phyloP scores from a whole-genome alignment of 1,284 basidiomycete species.

The Thelephora terrestris region DNA sequence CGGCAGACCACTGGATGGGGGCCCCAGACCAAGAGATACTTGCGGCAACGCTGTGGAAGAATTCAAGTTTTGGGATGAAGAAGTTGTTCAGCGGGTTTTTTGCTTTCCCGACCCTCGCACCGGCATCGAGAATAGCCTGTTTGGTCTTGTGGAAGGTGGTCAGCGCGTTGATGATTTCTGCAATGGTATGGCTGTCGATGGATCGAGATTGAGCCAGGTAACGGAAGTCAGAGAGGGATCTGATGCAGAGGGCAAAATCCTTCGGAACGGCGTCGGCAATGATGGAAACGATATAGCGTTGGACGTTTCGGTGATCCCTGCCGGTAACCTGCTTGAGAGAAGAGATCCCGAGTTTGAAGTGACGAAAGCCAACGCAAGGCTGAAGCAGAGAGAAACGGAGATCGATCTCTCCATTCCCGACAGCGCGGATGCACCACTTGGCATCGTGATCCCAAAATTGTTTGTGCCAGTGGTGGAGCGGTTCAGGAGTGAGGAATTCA shows the following conservation, averaged over 20 bases:
- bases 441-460: conserved; percentile 6
- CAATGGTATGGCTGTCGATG: conserved; percentile 11
- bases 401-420: conserved; percentile 3
- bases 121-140: conserved; percentile 14
- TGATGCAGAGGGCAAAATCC: conserved; percentile 17
- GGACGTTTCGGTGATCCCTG: conserved; percentile 1
- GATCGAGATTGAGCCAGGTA: conserved; percentile 19
- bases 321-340: conserved; percentile 1
- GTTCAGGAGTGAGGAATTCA: too few species aligned
- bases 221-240: conserved; percentile 22
- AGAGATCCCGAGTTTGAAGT: conserved; percentile 4
- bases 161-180: conserved; percentile 12
- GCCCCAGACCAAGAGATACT: background rate
- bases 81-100: background rate
- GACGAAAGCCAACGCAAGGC: conserved; percentile 2
- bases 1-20: background rate
- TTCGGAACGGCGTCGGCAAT: conserved; percentile 18
- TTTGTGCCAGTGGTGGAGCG: conserved; percentile 6
- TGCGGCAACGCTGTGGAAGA: too few species aligned
- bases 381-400: conserved; percentile 3
- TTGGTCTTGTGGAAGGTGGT: conserved; percentile 20
- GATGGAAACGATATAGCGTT: conserved; percentile 15
- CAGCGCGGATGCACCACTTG: background rate
- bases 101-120: too few species aligned
- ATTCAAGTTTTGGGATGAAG: background rate